Conservation (phyloP, 2,329 filamentous ascomycete genomes). For the Beauveria bassiana region DNA sequence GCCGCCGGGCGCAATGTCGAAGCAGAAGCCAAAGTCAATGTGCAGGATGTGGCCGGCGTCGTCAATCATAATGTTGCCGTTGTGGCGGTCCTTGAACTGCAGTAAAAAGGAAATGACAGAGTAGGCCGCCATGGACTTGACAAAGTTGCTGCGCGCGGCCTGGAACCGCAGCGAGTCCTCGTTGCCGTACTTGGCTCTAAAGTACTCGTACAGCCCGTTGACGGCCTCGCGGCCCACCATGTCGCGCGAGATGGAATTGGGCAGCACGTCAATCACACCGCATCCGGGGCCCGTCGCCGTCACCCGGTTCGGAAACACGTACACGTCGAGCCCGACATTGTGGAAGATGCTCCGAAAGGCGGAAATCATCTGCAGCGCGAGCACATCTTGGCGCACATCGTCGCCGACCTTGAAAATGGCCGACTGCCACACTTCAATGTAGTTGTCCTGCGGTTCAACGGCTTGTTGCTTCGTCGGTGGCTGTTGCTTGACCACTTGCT, state of each 20-base stretch:
- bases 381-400: conserved; percentile 92
- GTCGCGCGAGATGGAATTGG: conserved; percentile 95
- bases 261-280: conserved; percentile 94
- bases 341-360: conserved; percentile 97
- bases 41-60: conserved; percentile 95
- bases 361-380: conserved; percentile 95
- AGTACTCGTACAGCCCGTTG: conserved; percentile 97
- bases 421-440: conserved; percentile 95
- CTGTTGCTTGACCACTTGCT: conserved; percentile 4
- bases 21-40: conserved; percentile 99
- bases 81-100: conserved; percentile 98
- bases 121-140: conserved; percentile 99
- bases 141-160: conserved; percentile 90
- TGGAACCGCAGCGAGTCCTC: conserved; percentile 94
- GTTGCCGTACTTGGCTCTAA: conserved; percentile 92
- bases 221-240: conserved; percentile 98
- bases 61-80: conserved; percentile 99
- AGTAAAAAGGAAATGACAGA: conserved; percentile 92
- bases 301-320: conserved; percentile 93
- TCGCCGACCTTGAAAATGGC: conserved; percentile 99
- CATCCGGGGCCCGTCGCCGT: conserved; percentile 96
- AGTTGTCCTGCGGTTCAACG: conserved; percentile 37
- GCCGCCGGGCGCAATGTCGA: conserved; percentile 94
- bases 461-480: conserved; percentile 1
- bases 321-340: conserved; percentile 88